A percentile compares a stretch with the other conserved stretches of the same genome.
phyloP scores from a whole-genome alignment of 371 early-diverging fungal genomes.

The Mucor irregularis region DNA sequence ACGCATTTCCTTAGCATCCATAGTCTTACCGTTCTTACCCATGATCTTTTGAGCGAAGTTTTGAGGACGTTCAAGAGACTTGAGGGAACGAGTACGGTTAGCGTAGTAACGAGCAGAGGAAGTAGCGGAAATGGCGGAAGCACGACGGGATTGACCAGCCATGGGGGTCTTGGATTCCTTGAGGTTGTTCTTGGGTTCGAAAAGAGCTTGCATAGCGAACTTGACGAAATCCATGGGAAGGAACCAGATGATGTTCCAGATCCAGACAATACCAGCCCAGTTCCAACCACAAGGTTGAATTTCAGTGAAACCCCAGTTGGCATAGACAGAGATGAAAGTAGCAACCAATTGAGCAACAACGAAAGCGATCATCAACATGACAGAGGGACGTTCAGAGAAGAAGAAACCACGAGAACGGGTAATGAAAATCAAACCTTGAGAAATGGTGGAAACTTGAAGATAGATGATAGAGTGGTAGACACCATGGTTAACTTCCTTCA shows the following conservation, averaged over 20 bases:
- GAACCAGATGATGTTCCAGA: constrained; percentile 81
- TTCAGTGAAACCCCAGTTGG: constrained; percentile 62
- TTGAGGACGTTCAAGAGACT: constrained; percentile 43
- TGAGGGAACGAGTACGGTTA: constrained; percentile 46
- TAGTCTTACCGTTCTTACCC: constrained; percentile 40
- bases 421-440: constrained; percentile 63
- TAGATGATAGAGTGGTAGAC: constrained; percentile 59
- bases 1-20: constrained; percentile 57
- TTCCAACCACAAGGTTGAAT: constrained; percentile 62
- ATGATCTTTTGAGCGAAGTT: constrained; percentile 44
- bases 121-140: constrained; percentile 46
- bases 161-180: constrained; percentile 35
- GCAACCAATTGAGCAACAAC: constrained; percentile 59
- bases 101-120: constrained; percentile 51
- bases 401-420: constrained; percentile 65
- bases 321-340: constrained; percentile 63
- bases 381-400: constrained; percentile 58
- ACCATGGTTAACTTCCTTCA: constrained; percentile 43
- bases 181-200: constrained; percentile 53
- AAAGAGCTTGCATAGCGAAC: constrained; percentile 64
- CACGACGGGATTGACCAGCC: constrained; percentile 45
- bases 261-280: constrained; percentile 68
- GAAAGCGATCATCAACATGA: constrained; percentile 55
- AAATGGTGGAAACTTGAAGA: constrained; percentile 60
- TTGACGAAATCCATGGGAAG: constrained; percentile 74